Conservation (phyloP, 495 filamentous ascomycete species). For the Hypoxylon subgilvum region DNA sequence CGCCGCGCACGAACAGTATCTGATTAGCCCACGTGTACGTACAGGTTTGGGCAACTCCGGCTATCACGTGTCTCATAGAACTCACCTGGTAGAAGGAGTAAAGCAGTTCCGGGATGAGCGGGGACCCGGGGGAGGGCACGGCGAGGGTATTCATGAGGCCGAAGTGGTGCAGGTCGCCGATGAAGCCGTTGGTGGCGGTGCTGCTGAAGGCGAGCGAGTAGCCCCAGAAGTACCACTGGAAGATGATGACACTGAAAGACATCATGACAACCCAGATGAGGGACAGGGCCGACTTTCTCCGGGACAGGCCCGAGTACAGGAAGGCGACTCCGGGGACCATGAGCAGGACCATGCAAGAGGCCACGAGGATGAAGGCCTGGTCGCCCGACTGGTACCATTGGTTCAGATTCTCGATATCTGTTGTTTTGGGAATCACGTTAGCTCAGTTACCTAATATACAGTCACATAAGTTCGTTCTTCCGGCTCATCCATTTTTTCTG, state of each 20-base stretch:
- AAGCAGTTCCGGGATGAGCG: conserved; percentile 85
- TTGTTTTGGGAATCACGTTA: conserved; percentile 18
- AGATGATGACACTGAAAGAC: conserved; percentile 85
- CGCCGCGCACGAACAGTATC: background rate
- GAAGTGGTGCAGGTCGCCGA: conserved; percentile 85
- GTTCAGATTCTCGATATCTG: conserved; percentile 79
- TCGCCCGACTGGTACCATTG: conserved; percentile 75
- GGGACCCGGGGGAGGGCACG: conserved; percentile 77
- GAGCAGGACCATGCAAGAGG: conserved; percentile 92
- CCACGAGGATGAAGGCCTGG: conserved; percentile 86
- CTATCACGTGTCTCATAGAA: conserved; percentile 46
- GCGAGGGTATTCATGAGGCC: conserved; percentile 80
- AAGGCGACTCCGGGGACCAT: conserved; percentile 96
- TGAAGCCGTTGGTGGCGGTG: conserved; percentile 76
- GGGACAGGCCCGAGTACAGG: conserved; percentile 95
- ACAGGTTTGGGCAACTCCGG: background rate
- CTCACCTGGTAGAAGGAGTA: conserved; percentile 87
- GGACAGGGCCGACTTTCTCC: conserved; percentile 92
- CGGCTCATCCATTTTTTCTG: background rate
- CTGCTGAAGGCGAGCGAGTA: conserved; percentile 92
- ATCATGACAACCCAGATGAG: conserved; percentile 96
- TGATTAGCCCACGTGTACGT: conserved; percentile 16
- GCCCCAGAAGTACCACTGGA: conserved; percentile 99
- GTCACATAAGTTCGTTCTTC: background rate
- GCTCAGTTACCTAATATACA: too few species aligned